phyloP scores from a whole-genome alignment of 2,329 filamentous ascomycete species.

The Stagonosporopsis chrysanthemi region DNA sequence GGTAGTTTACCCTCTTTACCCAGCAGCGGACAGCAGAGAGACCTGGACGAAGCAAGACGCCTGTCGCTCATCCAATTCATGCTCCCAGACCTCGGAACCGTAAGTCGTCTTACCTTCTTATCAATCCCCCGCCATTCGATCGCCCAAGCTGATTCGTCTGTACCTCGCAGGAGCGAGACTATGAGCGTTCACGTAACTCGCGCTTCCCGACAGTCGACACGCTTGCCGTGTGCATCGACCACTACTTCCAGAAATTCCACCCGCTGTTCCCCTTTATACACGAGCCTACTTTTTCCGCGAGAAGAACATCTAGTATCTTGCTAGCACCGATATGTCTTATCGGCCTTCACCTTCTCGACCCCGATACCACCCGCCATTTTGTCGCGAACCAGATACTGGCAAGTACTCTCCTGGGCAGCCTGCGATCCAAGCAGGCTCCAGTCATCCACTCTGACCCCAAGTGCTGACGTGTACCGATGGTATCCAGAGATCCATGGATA shows the following conservation, averaged over 20 bases:
- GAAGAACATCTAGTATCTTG: background rate
- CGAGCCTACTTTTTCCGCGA: background rate
- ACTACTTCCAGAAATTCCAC: conserved; percentile 2
- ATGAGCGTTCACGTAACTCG: background rate
- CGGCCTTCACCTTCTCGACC: background rate
- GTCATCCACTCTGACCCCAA: background rate
- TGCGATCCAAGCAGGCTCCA: background rate
- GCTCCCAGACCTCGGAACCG: background rate
- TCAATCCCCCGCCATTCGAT: background rate
- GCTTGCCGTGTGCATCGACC: conserved; percentile 2
- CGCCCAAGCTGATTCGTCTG: background rate
- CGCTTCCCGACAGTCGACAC: background rate
- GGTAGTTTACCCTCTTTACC: background rate
- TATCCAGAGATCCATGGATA: background rate
- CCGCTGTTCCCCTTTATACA: background rate
- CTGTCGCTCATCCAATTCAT: background rate
- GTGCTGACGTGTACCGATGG: background rate
- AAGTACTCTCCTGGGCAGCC: background rate
- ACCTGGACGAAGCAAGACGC: background rate
- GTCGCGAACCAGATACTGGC: conserved; percentile 1
- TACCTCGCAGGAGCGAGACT: background rate
- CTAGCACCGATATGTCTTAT: conserved; percentile 1
- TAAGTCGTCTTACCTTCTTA: background rate
- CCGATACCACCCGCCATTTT: background rate
- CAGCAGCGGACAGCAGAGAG: background rate